These are phyloP conservation scores for Thinopyrum obtusiflorum DNA, from an alignment of 202 grass and related monocot species.

Conservation along the genomic window DNA sequence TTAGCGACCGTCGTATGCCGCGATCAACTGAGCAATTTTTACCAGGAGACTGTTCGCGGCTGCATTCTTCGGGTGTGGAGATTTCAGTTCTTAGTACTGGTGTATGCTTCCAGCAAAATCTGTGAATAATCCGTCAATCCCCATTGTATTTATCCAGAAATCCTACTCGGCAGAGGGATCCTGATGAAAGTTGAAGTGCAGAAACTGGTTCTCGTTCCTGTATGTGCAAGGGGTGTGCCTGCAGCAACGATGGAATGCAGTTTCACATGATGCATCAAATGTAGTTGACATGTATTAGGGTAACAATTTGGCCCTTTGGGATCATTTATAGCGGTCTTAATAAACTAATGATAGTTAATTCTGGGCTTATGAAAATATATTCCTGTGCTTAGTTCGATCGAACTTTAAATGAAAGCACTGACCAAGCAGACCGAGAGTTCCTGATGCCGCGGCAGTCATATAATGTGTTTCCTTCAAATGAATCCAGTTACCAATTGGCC, in stretches of 20 bases:
- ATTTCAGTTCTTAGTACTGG: slow-evolving; percentile 60
- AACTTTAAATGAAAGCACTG: too few species aligned
- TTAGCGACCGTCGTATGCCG: slow-evolving; percentile 53
- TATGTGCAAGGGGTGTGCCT: slow-evolving; percentile 95
- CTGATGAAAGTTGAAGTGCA: slow-evolving; percentile 88
- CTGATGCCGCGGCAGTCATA: too few species aligned
- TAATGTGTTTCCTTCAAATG: too few species aligned
- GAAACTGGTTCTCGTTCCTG: slow-evolving; percentile 84
- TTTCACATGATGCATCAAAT: slow-evolving; percentile 3
- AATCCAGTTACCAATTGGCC: too few species aligned
- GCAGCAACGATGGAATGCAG: slow-evolving; percentile 12
- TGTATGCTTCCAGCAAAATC: slow-evolving; percentile 82
- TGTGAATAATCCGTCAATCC: slow-evolving; percentile 88
- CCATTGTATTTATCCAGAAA: slow-evolving; percentile 77
- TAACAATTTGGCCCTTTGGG: too few species aligned
- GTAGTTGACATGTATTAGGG: not conserved
- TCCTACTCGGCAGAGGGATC: slow-evolving; percentile 75
- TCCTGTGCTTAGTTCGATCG: too few species aligned
- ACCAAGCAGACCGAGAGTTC: too few species aligned
- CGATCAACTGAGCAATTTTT: slow-evolving; percentile 77
- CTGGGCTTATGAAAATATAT: too few species aligned
- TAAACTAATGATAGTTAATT: too few species aligned
- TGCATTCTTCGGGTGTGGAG: slow-evolving; percentile 41
- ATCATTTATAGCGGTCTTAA: too few species aligned
- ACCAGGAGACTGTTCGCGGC: slow-evolving; percentile 50